Evolutionary conservation across 1,284 basidiomycete species (phyloP).

Genomic region (Sanghuangporus sanghuang): DNA sequence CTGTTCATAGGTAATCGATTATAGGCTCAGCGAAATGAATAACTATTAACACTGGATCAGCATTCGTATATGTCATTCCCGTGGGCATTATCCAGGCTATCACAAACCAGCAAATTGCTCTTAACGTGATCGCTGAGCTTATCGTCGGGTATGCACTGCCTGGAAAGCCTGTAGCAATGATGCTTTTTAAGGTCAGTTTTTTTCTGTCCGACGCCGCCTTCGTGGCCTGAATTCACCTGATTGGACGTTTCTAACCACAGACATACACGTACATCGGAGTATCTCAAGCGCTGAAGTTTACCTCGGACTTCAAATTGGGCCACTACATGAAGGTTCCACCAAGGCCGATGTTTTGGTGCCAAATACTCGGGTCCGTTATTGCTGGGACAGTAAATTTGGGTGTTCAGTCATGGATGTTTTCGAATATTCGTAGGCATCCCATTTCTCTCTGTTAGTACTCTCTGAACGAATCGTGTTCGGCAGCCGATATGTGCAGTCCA

Average conservation of each 20-base stretch:
- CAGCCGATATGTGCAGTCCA: conserved; percentile 24
- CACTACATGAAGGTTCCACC: conserved; percentile 70
- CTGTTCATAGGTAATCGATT: conserved; percentile 35
- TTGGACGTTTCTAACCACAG: conserved; percentile 21
- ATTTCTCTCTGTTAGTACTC: not conserved
- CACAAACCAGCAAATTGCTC: conserved; percentile 56
- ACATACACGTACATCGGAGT: conserved; percentile 42
- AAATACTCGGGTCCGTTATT: conserved; percentile 58
- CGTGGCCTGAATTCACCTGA: not conserved
- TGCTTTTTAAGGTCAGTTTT: conserved; percentile 32
- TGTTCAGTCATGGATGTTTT: conserved; percentile 65
- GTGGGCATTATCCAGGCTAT: conserved; percentile 67
- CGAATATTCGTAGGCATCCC: conserved; percentile 36
- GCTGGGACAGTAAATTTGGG: conserved; percentile 60
- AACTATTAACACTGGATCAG: conserved; percentile 25
- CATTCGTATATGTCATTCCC: conserved; percentile 56
- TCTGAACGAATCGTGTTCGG: not conserved
- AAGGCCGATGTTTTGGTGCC: conserved; percentile 51
- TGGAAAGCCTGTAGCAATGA: conserved; percentile 43
- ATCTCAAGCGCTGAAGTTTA: conserved; percentile 43
- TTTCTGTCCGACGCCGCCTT: not conserved
- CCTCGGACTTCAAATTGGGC: conserved; percentile 65
- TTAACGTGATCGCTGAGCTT: conserved; percentile 55
- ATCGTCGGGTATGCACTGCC: conserved; percentile 44
- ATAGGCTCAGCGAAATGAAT: not conserved